Conservation (phyloP, 2,329 filamentous ascomycete genomes). For the Rhynchosporium secalis region DNA sequence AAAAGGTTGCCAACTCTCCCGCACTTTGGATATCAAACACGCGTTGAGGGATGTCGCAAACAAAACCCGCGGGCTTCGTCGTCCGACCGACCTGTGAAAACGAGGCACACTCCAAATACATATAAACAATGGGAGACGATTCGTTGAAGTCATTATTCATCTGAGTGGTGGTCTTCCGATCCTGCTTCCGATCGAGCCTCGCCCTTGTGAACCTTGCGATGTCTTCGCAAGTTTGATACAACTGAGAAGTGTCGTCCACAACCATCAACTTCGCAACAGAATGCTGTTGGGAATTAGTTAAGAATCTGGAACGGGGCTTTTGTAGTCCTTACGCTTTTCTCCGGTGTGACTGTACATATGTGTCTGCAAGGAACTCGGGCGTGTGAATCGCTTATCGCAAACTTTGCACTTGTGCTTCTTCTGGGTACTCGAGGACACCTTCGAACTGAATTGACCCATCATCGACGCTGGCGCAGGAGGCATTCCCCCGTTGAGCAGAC, state of each 20-base stretch:
- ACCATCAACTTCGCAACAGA: slow-evolving; percentile 89
- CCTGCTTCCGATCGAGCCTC: slow-evolving; percentile 64
- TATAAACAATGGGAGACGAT: slow-evolving; percentile 12
- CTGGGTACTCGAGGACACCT: slow-evolving; percentile 90
- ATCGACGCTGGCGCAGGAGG: slow-evolving; percentile 91
- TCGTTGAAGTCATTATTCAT: slow-evolving; percentile 41
- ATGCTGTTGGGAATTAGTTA: slow-evolving; percentile 58
- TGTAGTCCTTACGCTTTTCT: slow-evolving; percentile 78
- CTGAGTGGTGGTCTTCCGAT: slow-evolving; percentile 60
- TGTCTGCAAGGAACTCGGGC: slow-evolving; percentile 90
- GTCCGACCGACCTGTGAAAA: slow-evolving; percentile 14
- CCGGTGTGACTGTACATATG: slow-evolving; percentile 99
- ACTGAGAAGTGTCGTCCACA: slow-evolving; percentile 97
- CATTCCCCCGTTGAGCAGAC: slow-evolving; percentile 59
- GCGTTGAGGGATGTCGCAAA: slow-evolving; percentile 28
- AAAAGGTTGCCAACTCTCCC: slow-evolving; percentile 10
- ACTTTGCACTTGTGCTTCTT: slow-evolving; percentile 99
- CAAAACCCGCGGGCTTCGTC: slow-evolving; percentile 14
- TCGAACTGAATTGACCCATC: slow-evolving; percentile 99
- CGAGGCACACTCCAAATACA: slow-evolving; percentile 10
- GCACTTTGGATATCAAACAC: slow-evolving; percentile 18
- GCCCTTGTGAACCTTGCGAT: slow-evolving; percentile 94
- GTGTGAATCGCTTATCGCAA: slow-evolving; percentile 95
- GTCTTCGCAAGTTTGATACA: slow-evolving; percentile 89
- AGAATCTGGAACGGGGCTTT: background rate